Evolutionary conservation across 2,329 filamentous ascomycete genomes (phyloP).

Genomic region (Ophiostoma himal-ulmi): DNA sequence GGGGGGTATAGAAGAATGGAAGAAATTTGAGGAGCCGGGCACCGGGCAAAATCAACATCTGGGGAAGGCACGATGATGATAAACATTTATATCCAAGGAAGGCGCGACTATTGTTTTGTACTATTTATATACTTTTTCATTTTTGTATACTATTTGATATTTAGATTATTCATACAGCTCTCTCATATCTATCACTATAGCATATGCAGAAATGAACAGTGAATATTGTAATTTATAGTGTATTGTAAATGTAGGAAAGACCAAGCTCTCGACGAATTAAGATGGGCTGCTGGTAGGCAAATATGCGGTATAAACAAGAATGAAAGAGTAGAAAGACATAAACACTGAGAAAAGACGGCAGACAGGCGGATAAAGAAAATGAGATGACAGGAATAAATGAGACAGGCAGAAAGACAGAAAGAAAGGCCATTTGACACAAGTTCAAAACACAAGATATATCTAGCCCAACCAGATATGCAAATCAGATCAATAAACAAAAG

Average conservation of each 20-base stretch:
- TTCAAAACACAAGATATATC: neutral
- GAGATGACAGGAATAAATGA: neutral
- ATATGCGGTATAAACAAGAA: neutral
- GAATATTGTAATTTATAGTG: neutral
- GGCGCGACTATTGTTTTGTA: neutral
- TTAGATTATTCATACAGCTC: neutral
- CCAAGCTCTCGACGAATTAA: slow-evolving; percentile 4
- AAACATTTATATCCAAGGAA: neutral
- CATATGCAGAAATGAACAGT: neutral
- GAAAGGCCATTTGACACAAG: neutral
- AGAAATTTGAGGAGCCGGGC: neutral
- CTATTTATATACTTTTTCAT: neutral
- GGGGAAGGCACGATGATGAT: neutral
- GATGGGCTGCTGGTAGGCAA: neutral
- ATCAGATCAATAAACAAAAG: neutral
- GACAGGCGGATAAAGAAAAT: neutral
- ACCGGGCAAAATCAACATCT: neutral
- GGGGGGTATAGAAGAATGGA: neutral
- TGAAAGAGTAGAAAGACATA: neutral
- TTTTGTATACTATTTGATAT: neutral
- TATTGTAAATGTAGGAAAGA: slow-evolving; percentile 4
- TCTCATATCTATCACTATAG: too few species aligned
- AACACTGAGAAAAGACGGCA: neutral
- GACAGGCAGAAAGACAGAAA: neutral
- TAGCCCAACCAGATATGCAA: slow-evolving; percentile 1